A percentile compares a stretch with the other conserved stretches of the same genome.
phyloP scores from a whole-genome alignment of 768 basidiomycete genomes.

The Boletus rubropictus region DNA sequence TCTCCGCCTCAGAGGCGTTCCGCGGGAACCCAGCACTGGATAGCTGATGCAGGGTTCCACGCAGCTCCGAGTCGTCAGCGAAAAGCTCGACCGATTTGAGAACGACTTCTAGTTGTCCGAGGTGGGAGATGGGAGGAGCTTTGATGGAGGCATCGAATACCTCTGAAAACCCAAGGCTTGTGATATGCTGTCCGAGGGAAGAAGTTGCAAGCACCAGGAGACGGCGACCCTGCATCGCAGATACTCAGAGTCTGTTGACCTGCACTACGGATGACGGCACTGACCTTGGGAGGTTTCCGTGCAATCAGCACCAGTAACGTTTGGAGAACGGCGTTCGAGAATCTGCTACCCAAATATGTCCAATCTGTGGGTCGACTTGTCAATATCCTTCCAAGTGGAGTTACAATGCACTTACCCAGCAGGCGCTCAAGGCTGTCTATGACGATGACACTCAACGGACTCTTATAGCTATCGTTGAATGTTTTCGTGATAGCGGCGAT shows the following conservation, averaged over 20 bases:
- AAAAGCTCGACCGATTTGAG: constrained; percentile 79
- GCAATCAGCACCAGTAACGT: constrained; percentile 82
- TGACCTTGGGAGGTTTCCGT: constrained; percentile 87
- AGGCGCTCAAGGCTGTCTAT: constrained; percentile 93
- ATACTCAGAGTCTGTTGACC: constrained; percentile 7
- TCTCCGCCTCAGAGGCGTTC: constrained; percentile 37
- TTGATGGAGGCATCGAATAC: constrained; percentile 83
- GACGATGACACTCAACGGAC: constrained; percentile 91
- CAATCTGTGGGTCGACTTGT: constrained; percentile 56
- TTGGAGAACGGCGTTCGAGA: constrained; percentile 92
- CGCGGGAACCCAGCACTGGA: constrained; percentile 64
- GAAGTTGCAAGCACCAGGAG: constrained; percentile 90
- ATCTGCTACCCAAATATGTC: constrained; percentile 94
- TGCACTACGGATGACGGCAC: constrained; percentile 6
- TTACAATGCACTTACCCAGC: constrained; percentile 52
- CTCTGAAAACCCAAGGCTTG: constrained; percentile 84
- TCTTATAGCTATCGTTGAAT: constrained; percentile 95
- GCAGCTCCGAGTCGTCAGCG: constrained; percentile 44
- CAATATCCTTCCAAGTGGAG: not conserved
- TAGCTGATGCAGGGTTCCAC: constrained; percentile 58
- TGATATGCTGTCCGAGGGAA: constrained; percentile 78
- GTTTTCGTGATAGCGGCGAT: constrained; percentile 86
- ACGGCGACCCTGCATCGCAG: constrained; percentile 67
- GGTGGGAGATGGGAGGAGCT: constrained; percentile 73
- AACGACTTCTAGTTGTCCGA: constrained; percentile 69